phyloP scores from a whole-genome alignment of 75 land plant species.

The Selaginella moellendorffii region DNA sequence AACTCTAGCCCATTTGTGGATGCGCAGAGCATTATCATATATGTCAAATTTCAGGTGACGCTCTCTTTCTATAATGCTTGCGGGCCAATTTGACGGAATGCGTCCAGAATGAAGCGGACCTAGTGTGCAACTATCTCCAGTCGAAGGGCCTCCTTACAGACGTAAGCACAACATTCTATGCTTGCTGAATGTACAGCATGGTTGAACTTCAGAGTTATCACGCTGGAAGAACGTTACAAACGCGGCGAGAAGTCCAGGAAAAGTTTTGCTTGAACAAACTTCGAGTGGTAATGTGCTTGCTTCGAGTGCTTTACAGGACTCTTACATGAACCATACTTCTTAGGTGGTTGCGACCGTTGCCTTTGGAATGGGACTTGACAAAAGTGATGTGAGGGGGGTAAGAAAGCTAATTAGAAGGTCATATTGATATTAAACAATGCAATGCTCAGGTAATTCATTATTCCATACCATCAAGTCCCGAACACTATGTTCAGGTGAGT shows the following conservation, averaged over 20 bases:
- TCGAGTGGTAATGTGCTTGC: constrained; percentile 68
- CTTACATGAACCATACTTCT: too few relatives aligned
- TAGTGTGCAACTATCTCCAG: constrained; percentile 54
- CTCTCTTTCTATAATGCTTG: not conserved
- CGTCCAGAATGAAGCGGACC: constrained; percentile 82
- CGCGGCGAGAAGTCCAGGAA: constrained; percentile 56
- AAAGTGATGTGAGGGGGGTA: constrained; percentile 86
- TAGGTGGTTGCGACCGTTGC: constrained; percentile 99
- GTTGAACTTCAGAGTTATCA: constrained; percentile 63
- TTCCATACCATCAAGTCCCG: constrained; percentile 87
- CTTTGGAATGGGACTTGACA: constrained; percentile 98
- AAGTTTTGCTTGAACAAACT: constrained; percentile 80
- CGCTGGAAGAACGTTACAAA: constrained; percentile 55
- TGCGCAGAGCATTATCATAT: constrained; percentile 61
- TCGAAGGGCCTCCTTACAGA: constrained; percentile 72
- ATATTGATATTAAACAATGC: not conserved
- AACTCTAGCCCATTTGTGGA: constrained; percentile 49
- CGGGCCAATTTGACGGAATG: constrained; percentile 1
- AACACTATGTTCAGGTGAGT: constrained; percentile 87
- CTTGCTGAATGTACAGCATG: not conserved
- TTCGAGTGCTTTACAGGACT: too few relatives aligned
- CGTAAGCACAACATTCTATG: constrained; percentile 25
- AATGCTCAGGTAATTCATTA: constrained; percentile 81
- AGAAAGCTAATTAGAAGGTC: constrained; percentile 10
- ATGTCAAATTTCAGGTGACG: constrained; percentile 93